Percentiles rank a stretch among this genome's conserved stretches.
phyloP scores from a whole-genome alignment of 2,329 filamentous ascomycete genomes.

The Annulohypoxylon truncatum region DNA sequence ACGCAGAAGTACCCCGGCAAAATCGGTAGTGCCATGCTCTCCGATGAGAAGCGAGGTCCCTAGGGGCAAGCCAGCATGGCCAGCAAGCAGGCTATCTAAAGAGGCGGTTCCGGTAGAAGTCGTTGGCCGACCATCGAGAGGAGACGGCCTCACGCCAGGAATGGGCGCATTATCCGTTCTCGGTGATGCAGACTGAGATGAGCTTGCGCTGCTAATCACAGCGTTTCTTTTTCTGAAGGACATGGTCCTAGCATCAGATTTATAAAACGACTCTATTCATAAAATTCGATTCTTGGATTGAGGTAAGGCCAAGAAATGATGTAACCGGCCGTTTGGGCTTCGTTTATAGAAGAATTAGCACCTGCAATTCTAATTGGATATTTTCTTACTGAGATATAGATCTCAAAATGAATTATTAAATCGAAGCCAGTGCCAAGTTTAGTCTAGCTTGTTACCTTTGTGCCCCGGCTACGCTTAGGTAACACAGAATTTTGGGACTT shows the following conservation, averaged over 20 bases:
- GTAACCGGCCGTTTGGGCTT: conserved; percentile 2
- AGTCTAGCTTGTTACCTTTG: background rate
- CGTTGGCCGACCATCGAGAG: conserved; percentile 85
- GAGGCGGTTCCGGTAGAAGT: conserved; percentile 92
- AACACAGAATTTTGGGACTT: background rate
- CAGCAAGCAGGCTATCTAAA: conserved; percentile 84
- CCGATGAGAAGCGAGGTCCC: conserved; percentile 85
- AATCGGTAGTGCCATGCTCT: conserved; percentile 94
- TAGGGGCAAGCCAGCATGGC: conserved; percentile 85
- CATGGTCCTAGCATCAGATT: conserved; percentile 54
- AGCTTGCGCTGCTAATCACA: conserved; percentile 57
- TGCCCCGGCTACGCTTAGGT: background rate
- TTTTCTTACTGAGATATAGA: conserved; percentile 10
- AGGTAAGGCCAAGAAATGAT: background rate
- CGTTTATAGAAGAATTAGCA: background rate
- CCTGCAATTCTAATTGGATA: conserved; percentile 6
- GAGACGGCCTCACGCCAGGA: conserved; percentile 79
- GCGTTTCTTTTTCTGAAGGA: conserved; percentile 69
- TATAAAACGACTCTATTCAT: background rate
- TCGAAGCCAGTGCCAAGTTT: background rate
- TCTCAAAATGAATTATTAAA: background rate
- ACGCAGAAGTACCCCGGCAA: conserved; percentile 82
- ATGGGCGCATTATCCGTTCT: conserved; percentile 54
- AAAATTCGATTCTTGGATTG: background rate
- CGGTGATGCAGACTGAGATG: conserved; percentile 49